These are phyloP conservation scores for Hypoxylon sp. DNA, from an alignment of 2,329 filamentous ascomycete species.

Conservation along the genomic window DNA sequence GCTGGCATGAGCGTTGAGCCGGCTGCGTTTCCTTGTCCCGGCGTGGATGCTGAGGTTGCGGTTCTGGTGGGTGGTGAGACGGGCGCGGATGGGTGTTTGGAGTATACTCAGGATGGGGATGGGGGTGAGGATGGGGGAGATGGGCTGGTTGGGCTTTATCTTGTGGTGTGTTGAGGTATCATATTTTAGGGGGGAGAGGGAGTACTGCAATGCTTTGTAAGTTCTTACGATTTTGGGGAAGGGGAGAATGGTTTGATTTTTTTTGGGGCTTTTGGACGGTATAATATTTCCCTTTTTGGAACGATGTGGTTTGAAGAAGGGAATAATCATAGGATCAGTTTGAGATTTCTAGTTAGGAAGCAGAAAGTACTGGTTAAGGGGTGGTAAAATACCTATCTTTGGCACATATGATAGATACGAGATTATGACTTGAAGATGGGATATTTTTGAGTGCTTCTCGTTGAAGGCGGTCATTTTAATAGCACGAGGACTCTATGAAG, in stretches of 20 bases:
- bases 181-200: too few species aligned
- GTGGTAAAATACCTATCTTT: too few species aligned
- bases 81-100: conserved; percentile 38
- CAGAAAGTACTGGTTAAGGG: too few species aligned
- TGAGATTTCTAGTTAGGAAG: too few species aligned
- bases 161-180: conserved; percentile 35
- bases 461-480: too few species aligned
- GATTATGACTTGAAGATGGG: too few species aligned
- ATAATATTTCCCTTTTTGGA: conserved; percentile 22
- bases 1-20: conserved; percentile 22
- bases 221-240: too few species aligned
- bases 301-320: conserved; percentile 14
- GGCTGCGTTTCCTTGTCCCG: conserved; percentile 38
- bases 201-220: too few species aligned
- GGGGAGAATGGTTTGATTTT: not conserved
- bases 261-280: conserved; percentile 5
- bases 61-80: conserved; percentile 36
- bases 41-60: conserved; percentile 15
- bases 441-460: too few species aligned
- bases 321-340: not conserved
- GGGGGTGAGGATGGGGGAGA: conserved; percentile 3
- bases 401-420: too few species aligned
- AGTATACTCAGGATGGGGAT: conserved; percentile 29
- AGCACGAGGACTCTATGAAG: too few species aligned
- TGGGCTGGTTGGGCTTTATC: conserved; percentile 35